Conservation (phyloP, 805 yeast species). For the Candida wancherniae region DNA sequence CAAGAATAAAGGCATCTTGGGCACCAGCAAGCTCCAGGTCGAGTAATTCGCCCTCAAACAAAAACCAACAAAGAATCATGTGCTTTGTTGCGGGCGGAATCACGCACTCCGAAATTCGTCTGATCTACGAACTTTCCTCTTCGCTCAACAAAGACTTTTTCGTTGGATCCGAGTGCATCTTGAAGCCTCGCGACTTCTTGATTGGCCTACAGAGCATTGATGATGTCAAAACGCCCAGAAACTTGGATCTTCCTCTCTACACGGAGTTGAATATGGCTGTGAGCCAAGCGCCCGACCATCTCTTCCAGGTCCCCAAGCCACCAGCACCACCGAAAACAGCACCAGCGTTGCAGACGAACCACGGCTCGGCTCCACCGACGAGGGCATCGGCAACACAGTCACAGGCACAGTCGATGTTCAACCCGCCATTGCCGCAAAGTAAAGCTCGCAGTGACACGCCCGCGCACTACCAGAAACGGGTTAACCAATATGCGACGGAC, state of each 20-base stretch:
- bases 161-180: conserved; percentile 19
- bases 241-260: conserved; percentile 33
- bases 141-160: conserved; percentile 66
- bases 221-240: conserved; percentile 30
- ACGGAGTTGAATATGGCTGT: conserved; percentile 10
- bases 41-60: conserved; percentile 3
- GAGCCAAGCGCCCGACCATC: conserved; percentile 16
- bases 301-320: conserved; percentile 11
- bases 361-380: conserved; percentile 1
- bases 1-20: conserved; percentile 19
- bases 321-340: too few species aligned
- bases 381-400: conserved; percentile 1
- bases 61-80: conserved; percentile 59
- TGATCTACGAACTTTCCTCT: conserved; percentile 64
- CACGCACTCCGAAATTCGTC: conserved; percentile 75
- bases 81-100: conserved; percentile 87
- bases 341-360: neutral
- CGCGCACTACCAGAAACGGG: conserved; percentile 12
- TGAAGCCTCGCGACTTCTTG: conserved; percentile 50
- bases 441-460: conserved; percentile 6
- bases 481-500: conserved; percentile 12
- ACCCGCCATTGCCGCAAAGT: conserved; percentile 7
- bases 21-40: conserved; percentile 18
- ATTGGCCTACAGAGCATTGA: conserved; percentile 41
- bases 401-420: conserved; percentile 2